Evolutionary conservation across 495 filamentous ascomycete species (phyloP).

Genomic region (Thozetella sp.): DNA sequence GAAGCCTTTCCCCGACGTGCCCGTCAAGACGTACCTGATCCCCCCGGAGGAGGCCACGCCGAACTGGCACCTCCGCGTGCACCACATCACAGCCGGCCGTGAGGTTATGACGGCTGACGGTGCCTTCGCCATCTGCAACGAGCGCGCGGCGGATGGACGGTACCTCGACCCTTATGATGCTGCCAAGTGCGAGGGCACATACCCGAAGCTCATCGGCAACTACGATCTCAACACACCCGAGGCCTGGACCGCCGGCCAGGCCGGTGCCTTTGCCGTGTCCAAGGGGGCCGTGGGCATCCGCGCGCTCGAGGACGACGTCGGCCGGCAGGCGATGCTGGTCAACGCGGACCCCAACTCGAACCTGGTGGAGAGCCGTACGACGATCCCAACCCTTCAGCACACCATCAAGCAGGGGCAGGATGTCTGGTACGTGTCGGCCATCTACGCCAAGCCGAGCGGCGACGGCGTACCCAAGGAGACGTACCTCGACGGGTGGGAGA

Average conservation of each 20-base stretch:
- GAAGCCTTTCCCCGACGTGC: conserved; percentile 68
- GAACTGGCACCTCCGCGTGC: conserved; percentile 71
- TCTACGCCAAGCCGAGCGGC: conserved; percentile 51
- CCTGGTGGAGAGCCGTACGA: conserved; percentile 67
- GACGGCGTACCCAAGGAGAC: conserved; percentile 32
- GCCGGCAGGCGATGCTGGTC: conserved; percentile 59
- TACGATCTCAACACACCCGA: conserved; percentile 56
- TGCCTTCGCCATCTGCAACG: conserved; percentile 69
- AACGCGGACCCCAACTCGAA: conserved; percentile 81
- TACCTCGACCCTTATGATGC: conserved; percentile 55
- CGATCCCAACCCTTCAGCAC: conserved; percentile 67
- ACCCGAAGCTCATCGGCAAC: conserved; percentile 53
- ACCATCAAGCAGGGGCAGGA: conserved; percentile 44
- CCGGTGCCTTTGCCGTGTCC: conserved; percentile 64
- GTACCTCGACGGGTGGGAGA: conserved; percentile 57
- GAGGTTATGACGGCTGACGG: conserved; percentile 71
- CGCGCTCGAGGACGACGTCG: conserved; percentile 46
- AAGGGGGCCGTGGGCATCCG: conserved; percentile 71
- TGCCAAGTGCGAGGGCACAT: conserved; percentile 42
- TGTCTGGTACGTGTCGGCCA: conserved; percentile 50
- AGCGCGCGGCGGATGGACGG: conserved; percentile 57
- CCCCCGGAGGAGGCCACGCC: conserved; percentile 53
- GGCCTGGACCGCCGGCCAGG: conserved; percentile 51
- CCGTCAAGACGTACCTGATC: conserved; percentile 63
- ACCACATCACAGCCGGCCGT: conserved; percentile 56